Conservation (phyloP, 163 green algal species). For the Volvox carteri region DNA sequence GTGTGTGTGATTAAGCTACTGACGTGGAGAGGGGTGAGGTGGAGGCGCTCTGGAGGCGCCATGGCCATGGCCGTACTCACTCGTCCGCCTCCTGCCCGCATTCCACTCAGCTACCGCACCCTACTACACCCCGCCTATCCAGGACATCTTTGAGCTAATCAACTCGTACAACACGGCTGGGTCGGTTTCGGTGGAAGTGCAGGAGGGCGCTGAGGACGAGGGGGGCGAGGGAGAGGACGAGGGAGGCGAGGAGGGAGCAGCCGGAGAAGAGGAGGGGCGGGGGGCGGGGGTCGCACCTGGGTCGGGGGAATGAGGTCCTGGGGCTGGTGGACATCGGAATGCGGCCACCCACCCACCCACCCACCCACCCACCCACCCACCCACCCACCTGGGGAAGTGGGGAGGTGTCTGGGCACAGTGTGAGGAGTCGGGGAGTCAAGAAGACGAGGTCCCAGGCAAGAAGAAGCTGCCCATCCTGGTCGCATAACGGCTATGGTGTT, state of each 20-base stretch:
- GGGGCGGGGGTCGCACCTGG: background rate
- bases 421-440: no score
- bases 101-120: no score
- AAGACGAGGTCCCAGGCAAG: no score
- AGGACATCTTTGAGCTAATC: slow-evolving; percentile 69
- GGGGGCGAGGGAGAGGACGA: slow-evolving; percentile 2
- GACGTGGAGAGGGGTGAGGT: background rate
- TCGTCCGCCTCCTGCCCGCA: background rate
- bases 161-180: slow-evolving; percentile 59
- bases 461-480: no score
- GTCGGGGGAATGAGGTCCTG: no score
- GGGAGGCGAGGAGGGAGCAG: background rate
- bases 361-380: background rate
- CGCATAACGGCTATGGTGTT: no score
- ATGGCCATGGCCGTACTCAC: background rate
- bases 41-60: background rate
- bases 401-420: background rate
- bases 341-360: background rate
- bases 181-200: slow-evolving; percentile 55
- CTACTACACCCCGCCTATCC: background rate
- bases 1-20: background rate
- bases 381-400: background rate
- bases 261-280: background rate
- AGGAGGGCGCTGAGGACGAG: slow-evolving; percentile 26
- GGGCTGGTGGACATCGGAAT: no score